phyloP scores from a whole-genome alignment of 805 yeast genomes.

The Zygosaccharomyces pseudorouxii region DNA sequence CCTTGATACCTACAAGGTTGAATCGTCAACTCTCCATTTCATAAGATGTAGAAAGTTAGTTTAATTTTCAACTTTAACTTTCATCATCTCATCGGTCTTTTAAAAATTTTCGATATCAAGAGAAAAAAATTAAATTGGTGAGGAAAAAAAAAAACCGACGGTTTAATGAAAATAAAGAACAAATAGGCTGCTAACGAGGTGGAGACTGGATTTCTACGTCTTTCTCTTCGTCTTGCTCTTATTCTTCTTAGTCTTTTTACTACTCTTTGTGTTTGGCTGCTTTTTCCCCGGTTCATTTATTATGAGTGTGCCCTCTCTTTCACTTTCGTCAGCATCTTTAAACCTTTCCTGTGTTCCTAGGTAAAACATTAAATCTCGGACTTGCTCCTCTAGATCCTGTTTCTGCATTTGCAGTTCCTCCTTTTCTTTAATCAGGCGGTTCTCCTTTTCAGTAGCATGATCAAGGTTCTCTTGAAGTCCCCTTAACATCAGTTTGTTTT shows the following conservation, averaged over 20 bases:
- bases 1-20: neutral
- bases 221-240: constrained; percentile 14
- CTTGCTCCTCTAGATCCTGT: constrained; percentile 55
- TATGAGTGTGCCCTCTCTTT: constrained; percentile 63
- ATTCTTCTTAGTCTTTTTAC: constrained; percentile 15
- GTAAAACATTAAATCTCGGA: constrained; percentile 74
- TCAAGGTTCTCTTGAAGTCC: constrained; percentile 48
- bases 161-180: neutral
- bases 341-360: constrained; percentile 70
- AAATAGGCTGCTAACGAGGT: neutral
- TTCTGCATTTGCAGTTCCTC: constrained; percentile 38
- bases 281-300: constrained; percentile 29
- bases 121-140: neutral
- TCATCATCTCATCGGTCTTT: neutral
- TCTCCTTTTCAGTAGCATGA: constrained; percentile 40
- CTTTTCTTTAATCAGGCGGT: constrained; percentile 33
- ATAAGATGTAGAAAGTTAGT: neutral
- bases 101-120: constrained; percentile 5
- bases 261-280: constrained; percentile 2
- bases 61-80: neutral
- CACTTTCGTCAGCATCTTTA: constrained; percentile 65
- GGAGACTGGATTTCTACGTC: neutral
- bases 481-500: constrained; percentile 35
- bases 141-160: constrained; percentile 1
- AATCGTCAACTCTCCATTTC: neutral